Evolutionary conservation across 768 basidiomycete species (phyloP).

Genomic region (Trametopsis cervina): DNA sequence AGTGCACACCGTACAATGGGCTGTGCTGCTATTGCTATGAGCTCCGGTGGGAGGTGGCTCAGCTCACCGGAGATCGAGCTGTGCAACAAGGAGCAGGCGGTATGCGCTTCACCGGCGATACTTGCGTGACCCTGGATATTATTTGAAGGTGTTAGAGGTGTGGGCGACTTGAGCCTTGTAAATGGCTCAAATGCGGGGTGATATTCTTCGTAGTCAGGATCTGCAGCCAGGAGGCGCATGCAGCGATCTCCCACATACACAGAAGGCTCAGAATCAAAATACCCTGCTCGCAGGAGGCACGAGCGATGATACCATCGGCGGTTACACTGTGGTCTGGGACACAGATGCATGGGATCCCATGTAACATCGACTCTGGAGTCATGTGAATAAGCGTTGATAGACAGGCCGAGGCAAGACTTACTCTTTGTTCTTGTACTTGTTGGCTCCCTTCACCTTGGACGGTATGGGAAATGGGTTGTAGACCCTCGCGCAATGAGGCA

Average conservation of each 20-base stretch:
- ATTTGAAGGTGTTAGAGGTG: too few relatives aligned
- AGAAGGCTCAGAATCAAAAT: not conserved
- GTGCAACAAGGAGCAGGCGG: not conserved
- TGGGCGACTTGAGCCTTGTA: not conserved
- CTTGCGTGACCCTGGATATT: too few relatives aligned
- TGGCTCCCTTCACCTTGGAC: not conserved
- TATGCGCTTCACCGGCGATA: too few relatives aligned
- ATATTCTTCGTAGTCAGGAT: constrained; percentile 10
- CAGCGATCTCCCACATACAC: constrained; percentile 7
- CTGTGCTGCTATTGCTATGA: not conserved
- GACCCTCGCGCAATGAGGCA: not conserved
- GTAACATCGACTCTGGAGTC: not conserved
- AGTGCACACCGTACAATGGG: not conserved
- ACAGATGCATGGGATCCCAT: constrained; percentile 15
- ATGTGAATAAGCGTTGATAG: too few relatives aligned
- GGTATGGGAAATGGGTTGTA: constrained; percentile 6
- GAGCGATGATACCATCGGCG: constrained; percentile 14
- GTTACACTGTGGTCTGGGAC: constrained; percentile 13
- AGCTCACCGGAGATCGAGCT: not conserved
- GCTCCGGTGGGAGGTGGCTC: not conserved
- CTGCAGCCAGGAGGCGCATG: constrained; percentile 15
- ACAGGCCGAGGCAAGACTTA: not conserved
- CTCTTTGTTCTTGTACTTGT: not conserved
- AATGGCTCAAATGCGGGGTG: constrained; percentile 4
- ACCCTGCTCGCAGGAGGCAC: constrained; percentile 1